Conservation (phyloP, 2,329 filamentous ascomycete species). For the Cladobotryum mycophilum region DNA sequence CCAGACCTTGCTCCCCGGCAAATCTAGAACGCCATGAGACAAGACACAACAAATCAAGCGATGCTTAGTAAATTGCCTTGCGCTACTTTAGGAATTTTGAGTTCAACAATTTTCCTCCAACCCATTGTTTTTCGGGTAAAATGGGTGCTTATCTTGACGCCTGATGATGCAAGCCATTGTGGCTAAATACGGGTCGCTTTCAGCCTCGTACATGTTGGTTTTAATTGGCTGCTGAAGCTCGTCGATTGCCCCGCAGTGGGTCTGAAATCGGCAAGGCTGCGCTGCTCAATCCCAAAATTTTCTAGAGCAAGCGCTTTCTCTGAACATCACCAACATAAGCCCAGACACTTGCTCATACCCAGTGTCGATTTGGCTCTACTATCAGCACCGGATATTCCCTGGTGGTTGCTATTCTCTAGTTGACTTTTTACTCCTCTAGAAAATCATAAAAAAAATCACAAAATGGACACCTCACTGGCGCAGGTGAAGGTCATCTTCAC, state of each 20-base stretch:
- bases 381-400: too few species aligned
- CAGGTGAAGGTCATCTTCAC: conserved; percentile 65
- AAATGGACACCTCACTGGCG: conserved; percentile 36
- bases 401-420: not conserved
- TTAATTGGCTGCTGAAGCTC: conserved; percentile 3
- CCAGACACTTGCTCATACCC: too few species aligned
- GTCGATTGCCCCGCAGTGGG: conserved; percentile 11
- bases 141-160: too few species aligned
- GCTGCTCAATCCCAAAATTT: conserved; percentile 6
- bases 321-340: not conserved
- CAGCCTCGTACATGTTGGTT: conserved; percentile 1
- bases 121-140: too few species aligned
- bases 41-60: too few species aligned
- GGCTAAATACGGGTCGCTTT: not conserved
- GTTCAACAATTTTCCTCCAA: too few species aligned
- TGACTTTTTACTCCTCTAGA: not conserved
- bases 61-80: too few species aligned
- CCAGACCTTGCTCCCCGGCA: too few species aligned
- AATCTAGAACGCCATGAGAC: too few species aligned
- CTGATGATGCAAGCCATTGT: not conserved
- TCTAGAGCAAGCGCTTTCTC: conserved; percentile 1
- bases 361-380: too few species aligned
- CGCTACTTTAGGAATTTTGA: too few species aligned
- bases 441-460: not conserved
- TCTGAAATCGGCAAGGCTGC: conserved; percentile 9